phyloP scores from a whole-genome alignment of 1,139 yeast genomes.

The Starmera stellimalicola region DNA sequence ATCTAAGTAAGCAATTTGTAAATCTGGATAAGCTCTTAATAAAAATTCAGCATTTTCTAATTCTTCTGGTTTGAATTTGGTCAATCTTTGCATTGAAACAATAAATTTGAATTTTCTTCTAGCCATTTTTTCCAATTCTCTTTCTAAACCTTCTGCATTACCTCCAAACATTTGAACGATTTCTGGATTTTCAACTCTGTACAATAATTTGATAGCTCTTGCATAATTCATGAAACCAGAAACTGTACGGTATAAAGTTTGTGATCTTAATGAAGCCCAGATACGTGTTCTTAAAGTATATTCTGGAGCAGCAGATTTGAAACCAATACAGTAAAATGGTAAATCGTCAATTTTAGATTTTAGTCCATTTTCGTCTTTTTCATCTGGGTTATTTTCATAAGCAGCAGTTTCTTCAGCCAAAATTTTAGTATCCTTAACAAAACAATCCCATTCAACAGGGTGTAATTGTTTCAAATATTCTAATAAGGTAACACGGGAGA shows the following conservation, averaged over 20 bases:
- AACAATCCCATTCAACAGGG: conserved; percentile 99
- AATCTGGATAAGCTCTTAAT: conserved; percentile 96
- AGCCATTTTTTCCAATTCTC: conserved; percentile 97
- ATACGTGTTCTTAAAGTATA: conserved; percentile 96
- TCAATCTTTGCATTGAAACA: conserved; percentile 97
- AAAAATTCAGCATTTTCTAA: conserved; percentile 97
- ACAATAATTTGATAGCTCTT: conserved; percentile 91
- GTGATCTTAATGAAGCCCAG: conserved; percentile 98
- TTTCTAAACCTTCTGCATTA: conserved; percentile 88
- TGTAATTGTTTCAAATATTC: conserved; percentile 96
- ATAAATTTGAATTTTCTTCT: conserved; percentile 96
- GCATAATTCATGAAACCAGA: conserved; percentile 99
- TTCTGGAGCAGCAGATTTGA: conserved; percentile 99
- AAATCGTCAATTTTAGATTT: conserved; percentile 91
- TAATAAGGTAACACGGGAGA: conserved; percentile 89
- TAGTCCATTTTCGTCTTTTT: conserved; percentile 60
- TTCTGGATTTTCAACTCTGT: conserved; percentile 98
- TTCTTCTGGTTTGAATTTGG: conserved; percentile 95
- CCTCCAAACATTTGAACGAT: conserved; percentile 98
- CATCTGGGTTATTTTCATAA: conserved; percentile 62
- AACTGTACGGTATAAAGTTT: conserved; percentile 95
- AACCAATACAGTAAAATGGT: conserved; percentile 98
- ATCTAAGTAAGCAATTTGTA: conserved; percentile 96
- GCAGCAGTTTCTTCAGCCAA: conserved; percentile 96
- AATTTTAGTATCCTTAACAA: conserved; percentile 96